phyloP scores from a whole-genome alignment of 352 stramenopile genomes.

The Globisporangium carolinianum region DNA sequence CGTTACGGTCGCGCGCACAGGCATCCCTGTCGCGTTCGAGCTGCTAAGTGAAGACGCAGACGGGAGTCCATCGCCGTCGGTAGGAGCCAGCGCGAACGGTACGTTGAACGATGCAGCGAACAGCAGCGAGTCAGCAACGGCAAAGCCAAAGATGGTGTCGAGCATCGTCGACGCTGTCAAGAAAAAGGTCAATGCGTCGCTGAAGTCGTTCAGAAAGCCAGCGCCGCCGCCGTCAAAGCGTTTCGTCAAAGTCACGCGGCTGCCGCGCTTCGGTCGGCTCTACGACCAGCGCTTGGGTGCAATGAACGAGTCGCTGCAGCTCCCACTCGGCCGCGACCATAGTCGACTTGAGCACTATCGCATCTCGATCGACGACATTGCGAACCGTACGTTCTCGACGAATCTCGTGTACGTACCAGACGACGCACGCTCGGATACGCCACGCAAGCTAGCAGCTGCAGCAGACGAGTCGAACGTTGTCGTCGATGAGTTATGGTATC shows the following conservation, averaged over 20 bases:
- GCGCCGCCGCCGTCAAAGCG: constrained; percentile 10
- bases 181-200: neutral
- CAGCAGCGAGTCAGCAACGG: neutral
- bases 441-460: neutral
- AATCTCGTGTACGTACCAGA: constrained; percentile 43
- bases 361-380: constrained; percentile 16
- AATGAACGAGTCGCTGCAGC: constrained; percentile 10
- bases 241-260: constrained; percentile 29
- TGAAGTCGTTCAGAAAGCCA: neutral
- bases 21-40: constrained; percentile 21
- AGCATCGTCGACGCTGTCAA: neutral
- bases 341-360: constrained; percentile 21
- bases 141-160: neutral
- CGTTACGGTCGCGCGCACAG: constrained; percentile 14
- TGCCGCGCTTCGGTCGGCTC: constrained; percentile 43
- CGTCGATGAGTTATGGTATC: constrained; percentile 47
- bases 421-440: constrained; percentile 1
- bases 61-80: constrained; percentile 9
- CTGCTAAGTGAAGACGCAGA: constrained; percentile 35
- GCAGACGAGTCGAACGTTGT: neutral
- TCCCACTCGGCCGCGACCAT: constrained; percentile 3
- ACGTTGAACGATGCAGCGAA: neutral
- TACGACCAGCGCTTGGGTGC: constrained; percentile 40
- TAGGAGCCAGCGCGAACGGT: neutral
- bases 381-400: constrained; percentile 32